A percentile compares a stretch with the other conserved stretches of the same genome.
Conservation (phyloP, 179 eudicot species). For the Vitellaria paradoxa region DNA sequence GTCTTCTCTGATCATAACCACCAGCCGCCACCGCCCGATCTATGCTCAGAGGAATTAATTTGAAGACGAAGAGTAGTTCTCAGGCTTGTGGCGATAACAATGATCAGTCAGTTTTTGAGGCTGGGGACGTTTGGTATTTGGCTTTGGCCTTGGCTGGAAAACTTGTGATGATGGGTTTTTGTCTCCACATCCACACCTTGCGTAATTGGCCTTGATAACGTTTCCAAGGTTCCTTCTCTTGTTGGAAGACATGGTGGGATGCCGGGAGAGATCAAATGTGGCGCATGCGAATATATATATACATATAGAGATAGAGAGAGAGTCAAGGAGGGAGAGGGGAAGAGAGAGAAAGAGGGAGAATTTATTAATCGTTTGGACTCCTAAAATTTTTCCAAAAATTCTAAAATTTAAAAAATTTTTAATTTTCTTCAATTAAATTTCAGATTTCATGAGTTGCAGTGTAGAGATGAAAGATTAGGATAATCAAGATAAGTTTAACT, state of each 20-base stretch:
- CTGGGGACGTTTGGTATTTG: background rate
- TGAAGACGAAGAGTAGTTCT: slow-evolving; percentile 17
- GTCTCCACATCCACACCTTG: slow-evolving; percentile 24
- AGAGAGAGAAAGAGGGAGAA: too few relatives aligned
- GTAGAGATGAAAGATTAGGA: too few relatives aligned
- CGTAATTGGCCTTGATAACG: slow-evolving; percentile 15
- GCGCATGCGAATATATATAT: background rate
- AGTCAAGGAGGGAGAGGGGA: too few relatives aligned
- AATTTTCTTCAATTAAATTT: too few relatives aligned
- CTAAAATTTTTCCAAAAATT: too few relatives aligned
- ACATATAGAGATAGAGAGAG: too few relatives aligned
- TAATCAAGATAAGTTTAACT: too few relatives aligned
- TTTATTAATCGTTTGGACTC: too few relatives aligned
- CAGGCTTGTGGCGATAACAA: background rate
- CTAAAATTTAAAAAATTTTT: too few relatives aligned
- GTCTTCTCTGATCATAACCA: background rate
- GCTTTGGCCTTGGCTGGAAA: slow-evolving; percentile 27
- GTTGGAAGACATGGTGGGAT: slow-evolving; percentile 19
- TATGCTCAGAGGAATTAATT: background rate
- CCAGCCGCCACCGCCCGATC: background rate
- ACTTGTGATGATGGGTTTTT: slow-evolving; percentile 16
- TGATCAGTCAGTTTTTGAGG: background rate
- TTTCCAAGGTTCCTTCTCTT: slow-evolving; percentile 12
- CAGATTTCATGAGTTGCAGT: too few relatives aligned
- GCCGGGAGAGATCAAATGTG: background rate